Conservation (phyloP, 768 basidiomycete genomes). For the Hygrophoropsis aurantiaca region DNA sequence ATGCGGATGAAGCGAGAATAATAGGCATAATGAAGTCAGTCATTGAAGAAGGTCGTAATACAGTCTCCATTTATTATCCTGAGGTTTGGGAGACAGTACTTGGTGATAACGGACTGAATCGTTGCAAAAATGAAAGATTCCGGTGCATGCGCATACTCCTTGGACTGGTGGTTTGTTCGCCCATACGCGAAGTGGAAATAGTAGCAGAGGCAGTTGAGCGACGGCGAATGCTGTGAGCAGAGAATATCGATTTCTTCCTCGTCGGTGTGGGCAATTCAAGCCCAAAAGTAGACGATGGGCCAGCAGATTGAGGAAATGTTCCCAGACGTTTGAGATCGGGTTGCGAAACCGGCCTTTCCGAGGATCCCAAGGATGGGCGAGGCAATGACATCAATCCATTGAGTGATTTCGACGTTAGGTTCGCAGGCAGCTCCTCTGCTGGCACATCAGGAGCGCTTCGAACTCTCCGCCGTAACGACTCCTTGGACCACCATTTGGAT, state of each 20-base stretch:
- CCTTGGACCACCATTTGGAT: conserved; percentile 50
- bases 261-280: conserved; percentile 9
- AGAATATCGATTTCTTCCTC: conserved; percentile 12
- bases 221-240: conserved; percentile 13
- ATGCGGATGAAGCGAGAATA: not conserved
- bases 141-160: conserved; percentile 26
- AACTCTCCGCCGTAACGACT: conserved; percentile 48
- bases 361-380: conserved; percentile 10
- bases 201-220: conserved; percentile 17
- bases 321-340: conserved; percentile 26
- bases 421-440: conserved; percentile 23
- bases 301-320: conserved; percentile 12
- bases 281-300: conserved; percentile 22
- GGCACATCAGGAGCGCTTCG: conserved; percentile 53
- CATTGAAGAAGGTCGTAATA: conserved; percentile 1
- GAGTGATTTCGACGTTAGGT: conserved; percentile 25
- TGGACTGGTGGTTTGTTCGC: conserved; percentile 14
- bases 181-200: conserved; percentile 5
- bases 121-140: conserved; percentile 36
- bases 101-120: conserved; percentile 24
- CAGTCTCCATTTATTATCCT: conserved; percentile 4
- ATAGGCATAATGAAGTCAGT: conserved; percentile 5
- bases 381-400: conserved; percentile 10
- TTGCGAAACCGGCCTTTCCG: conserved; percentile 28
- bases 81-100: conserved; percentile 8